Evolutionary conservation across 768 basidiomycete genomes (phyloP).

Genomic region (Leccinum disarticulatum): DNA sequence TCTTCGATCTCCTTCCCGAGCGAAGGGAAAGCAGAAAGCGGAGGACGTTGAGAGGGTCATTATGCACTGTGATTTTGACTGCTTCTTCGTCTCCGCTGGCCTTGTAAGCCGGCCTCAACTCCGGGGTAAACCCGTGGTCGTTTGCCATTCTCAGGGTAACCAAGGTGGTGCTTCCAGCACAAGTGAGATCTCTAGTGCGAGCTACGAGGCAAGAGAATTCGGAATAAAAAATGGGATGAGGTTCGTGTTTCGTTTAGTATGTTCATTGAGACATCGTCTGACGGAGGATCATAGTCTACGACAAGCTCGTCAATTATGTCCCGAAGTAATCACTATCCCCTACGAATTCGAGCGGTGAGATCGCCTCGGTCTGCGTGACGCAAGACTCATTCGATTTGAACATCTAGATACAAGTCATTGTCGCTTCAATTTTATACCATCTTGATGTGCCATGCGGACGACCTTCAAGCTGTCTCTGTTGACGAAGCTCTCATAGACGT

Average conservation of each 20-base stretch:
- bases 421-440: slow-evolving; percentile 92
- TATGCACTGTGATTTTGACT: slow-evolving; percentile 96
- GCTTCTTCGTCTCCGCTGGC: slow-evolving; percentile 95
- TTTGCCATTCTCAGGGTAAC: slow-evolving; percentile 88
- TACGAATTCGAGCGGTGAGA: slow-evolving; percentile 88
- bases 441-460: slow-evolving; percentile 85
- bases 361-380: not conserved
- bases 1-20: slow-evolving; percentile 46
- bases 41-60: slow-evolving; percentile 59
- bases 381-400: not conserved
- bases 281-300: slow-evolving; percentile 53
- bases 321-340: slow-evolving; percentile 71
- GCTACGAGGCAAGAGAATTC: slow-evolving; percentile 87
- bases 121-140: slow-evolving; percentile 86
- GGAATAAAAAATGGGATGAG: slow-evolving; percentile 96
- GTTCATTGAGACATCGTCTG: not conserved
- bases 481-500: slow-evolving; percentile 96
- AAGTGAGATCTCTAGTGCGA: slow-evolving; percentile 92
- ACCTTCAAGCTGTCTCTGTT: slow-evolving; percentile 92
- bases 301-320: slow-evolving; percentile 76
- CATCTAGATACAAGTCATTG: slow-evolving; percentile 73
- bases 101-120: slow-evolving; percentile 76
- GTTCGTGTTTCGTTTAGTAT: slow-evolving; percentile 39
- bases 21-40: slow-evolving; percentile 53
- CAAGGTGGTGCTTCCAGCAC: slow-evolving; percentile 78